Percentiles rank a stretch among this genome's conserved stretches.
These are phyloP conservation scores for Trichoderma reesei DNA, from an alignment of 495 filamentous ascomycete species.

Conservation along the genomic window DNA sequence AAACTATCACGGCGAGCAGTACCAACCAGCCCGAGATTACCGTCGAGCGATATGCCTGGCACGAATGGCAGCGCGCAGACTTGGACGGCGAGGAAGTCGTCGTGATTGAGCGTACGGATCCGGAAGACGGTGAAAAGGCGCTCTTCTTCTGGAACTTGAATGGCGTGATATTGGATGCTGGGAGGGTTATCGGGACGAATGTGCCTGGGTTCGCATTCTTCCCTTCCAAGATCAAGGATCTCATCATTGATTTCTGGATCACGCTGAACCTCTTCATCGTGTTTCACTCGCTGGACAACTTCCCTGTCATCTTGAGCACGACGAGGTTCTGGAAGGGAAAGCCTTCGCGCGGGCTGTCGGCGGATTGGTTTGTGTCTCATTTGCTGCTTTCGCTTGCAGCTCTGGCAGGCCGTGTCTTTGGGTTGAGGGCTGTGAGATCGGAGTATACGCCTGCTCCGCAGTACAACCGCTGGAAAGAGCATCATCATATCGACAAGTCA, in stretches of 20 bases:
- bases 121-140: slow-evolving; percentile 22
- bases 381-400: neutral
- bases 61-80: slow-evolving; percentile 19
- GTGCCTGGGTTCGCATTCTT: neutral
- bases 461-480: neutral
- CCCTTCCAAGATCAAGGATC: neutral
- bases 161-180: slow-evolving; percentile 20
- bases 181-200: neutral
- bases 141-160: slow-evolving; percentile 30
- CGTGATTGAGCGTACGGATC: slow-evolving; percentile 26
- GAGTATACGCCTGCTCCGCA: neutral
- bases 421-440: neutral
- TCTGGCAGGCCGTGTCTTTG: neutral
- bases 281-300: neutral
- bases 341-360: neutral
- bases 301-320: neutral
- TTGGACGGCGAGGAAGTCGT: slow-evolving; percentile 19
- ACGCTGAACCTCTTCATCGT: neutral
- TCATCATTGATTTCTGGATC: neutral
- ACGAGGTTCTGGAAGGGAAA: neutral
- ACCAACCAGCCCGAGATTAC: slow-evolving; percentile 10
- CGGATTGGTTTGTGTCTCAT: neutral
- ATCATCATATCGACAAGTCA: neutral
- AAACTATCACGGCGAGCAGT: slow-evolving; percentile 6
- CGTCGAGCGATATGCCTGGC: slow-evolving; percentile 18